Conservation (phyloP, 2,329 filamentous ascomycete genomes). For the Dendrostoma leiphaemia region DNA sequence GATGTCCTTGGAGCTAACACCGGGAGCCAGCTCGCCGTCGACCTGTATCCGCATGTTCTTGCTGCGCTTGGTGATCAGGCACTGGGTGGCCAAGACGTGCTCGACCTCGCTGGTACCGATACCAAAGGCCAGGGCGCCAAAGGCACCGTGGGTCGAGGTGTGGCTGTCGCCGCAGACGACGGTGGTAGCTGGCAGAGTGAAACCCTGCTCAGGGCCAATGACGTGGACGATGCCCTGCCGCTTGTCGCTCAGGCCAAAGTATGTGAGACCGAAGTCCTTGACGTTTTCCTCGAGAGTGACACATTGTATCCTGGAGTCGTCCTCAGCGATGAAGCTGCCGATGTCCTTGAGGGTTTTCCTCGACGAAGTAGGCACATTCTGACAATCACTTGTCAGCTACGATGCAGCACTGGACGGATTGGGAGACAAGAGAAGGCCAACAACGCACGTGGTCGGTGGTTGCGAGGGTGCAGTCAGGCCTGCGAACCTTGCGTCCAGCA, state of each 20-base stretch:
- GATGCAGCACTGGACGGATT: neutral
- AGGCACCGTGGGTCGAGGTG: conserved; percentile 96
- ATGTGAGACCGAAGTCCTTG: conserved; percentile 92
- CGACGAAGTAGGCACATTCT: conserved; percentile 93
- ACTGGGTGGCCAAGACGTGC: conserved; percentile 96
- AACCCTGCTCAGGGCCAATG: conserved; percentile 97
- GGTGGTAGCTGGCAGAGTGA: conserved; percentile 94
- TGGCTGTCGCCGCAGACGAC: conserved; percentile 98
- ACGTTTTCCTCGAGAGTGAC: conserved; percentile 97
- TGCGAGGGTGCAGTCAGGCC: conserved; percentile 94
- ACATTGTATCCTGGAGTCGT: conserved; percentile 90
- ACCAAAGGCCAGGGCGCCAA: conserved; percentile 90
- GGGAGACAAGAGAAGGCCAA: neutral
- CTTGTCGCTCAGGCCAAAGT: conserved; percentile 95
- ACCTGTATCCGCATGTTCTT: conserved; percentile 99
- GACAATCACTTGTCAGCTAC: conserved; percentile 20
- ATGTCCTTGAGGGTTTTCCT: conserved; percentile 93
- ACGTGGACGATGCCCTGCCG: conserved; percentile 98
- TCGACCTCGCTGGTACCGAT: conserved; percentile 98
- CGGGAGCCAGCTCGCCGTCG: conserved; percentile 83
- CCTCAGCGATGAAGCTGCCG: conserved; percentile 89
- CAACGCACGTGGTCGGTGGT: conserved; percentile 89
- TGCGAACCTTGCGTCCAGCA: conserved; percentile 80
- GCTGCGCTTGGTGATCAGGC: conserved; percentile 87
- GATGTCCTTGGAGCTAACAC: conserved; percentile 95